Evolutionary conservation across 495 filamentous ascomycete genomes (phyloP).

Genomic region (Tuber borchii): DNA sequence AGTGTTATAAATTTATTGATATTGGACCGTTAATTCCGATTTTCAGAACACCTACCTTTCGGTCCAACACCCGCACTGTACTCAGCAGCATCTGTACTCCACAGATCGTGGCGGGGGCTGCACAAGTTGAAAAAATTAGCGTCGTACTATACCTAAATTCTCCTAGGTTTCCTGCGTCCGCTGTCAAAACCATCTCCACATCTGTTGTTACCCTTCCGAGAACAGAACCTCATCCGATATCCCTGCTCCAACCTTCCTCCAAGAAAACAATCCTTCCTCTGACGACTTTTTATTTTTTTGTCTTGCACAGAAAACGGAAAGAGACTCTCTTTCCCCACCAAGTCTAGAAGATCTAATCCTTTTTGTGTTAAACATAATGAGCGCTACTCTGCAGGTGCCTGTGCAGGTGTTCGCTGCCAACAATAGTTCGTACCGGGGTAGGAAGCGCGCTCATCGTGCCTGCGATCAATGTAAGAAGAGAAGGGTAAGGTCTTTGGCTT

Average conservation of each 20-base stretch:
- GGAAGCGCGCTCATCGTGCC: slow-evolving; percentile 35
- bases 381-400: slow-evolving; percentile 19
- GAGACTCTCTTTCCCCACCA: slow-evolving; percentile 5
- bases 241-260: background rate
- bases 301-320: background rate
- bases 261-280: background rate
- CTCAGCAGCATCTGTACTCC: background rate
- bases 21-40: background rate
- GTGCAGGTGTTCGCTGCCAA: slow-evolving; percentile 36
- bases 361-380: slow-evolving; percentile 15
- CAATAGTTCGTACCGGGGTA: slow-evolving; percentile 36
- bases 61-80: too few species aligned
- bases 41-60: background rate
- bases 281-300: background rate
- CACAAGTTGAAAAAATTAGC: too few species aligned
- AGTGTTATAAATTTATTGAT: background rate
- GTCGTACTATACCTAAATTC: background rate
- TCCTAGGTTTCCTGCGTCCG: background rate
- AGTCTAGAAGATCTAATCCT: background rate
- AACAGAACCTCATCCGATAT: background rate
- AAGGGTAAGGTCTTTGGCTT: slow-evolving; percentile 27
- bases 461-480: slow-evolving; percentile 39
- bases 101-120: too few species aligned
- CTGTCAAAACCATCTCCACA: background rate
- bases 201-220: slow-evolving; percentile 1